phyloP scores from a whole-genome alignment of 768 basidiomycete species.

The Serendipita vermifera region DNA sequence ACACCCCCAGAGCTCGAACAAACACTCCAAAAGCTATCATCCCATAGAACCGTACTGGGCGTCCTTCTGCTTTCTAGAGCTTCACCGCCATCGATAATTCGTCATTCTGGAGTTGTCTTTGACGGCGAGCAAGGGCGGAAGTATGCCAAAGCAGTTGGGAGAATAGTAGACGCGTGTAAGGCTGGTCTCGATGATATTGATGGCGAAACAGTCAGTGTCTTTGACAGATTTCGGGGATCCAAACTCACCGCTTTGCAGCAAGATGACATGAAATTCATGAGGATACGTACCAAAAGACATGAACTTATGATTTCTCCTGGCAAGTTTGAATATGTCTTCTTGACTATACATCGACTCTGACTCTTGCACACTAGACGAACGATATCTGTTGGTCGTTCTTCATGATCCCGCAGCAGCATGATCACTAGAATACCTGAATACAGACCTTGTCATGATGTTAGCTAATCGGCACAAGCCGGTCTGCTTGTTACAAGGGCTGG shows the following conservation, averaged over 20 bases:
- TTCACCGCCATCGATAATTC: slow-evolving; percentile 42
- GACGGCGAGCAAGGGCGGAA: slow-evolving; percentile 71
- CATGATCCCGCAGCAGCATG: slow-evolving; percentile 48
- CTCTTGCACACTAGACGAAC: slow-evolving; percentile 40
- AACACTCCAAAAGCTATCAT: slow-evolving; percentile 59
- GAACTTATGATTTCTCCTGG: slow-evolving; percentile 93
- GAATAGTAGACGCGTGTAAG: slow-evolving; percentile 69
- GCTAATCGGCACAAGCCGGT: too few species aligned
- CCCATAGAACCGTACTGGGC: slow-evolving; percentile 75
- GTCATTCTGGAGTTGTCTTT: slow-evolving; percentile 73
- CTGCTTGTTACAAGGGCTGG: too few species aligned
- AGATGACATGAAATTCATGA: slow-evolving; percentile 81
- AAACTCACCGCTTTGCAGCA: slow-evolving; percentile 21
- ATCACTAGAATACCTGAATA: neutral
- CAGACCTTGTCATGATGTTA: too few species aligned
- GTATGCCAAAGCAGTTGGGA: slow-evolving; percentile 57
- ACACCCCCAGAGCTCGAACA: slow-evolving; percentile 75
- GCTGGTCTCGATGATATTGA: slow-evolving; percentile 67
- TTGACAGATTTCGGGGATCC: slow-evolving; percentile 1
- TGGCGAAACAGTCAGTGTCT: slow-evolving; percentile 42
- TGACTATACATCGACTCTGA: neutral
- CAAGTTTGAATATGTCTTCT: slow-evolving; percentile 26
- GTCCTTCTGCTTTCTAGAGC: slow-evolving; percentile 67
- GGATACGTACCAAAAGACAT: slow-evolving; percentile 82
- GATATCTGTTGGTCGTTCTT: slow-evolving; percentile 70